phyloP scores from a whole-genome alignment of 495 filamentous ascomycete genomes.

The Parachaetomium inaequale region DNA sequence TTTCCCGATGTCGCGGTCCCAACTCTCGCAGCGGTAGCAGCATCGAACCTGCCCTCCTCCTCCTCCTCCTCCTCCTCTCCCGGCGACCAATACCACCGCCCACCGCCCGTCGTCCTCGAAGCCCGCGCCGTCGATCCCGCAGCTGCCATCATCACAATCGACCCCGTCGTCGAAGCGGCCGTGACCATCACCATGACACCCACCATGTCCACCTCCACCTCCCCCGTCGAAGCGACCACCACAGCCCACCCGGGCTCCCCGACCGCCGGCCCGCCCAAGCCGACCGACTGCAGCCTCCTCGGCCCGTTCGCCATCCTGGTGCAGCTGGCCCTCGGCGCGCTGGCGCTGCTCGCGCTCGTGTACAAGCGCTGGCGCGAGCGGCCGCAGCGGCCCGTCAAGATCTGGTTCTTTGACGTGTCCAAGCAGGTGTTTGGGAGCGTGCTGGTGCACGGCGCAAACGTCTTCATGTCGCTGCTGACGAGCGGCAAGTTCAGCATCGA shows the following conservation, averaged over 20 bases:
- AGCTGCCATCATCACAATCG: background rate
- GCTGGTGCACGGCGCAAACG: conserved; percentile 84
- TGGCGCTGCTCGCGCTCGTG: conserved; percentile 81
- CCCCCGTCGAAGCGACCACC: conserved; percentile 2
- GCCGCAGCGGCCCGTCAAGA: conserved; percentile 84
- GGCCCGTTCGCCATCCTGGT: conserved; percentile 85
- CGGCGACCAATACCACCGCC: conserved; percentile 10
- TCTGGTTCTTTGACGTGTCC: conserved; percentile 95
- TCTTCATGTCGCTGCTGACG: conserved; percentile 92
- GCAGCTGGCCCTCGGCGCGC: conserved; percentile 77
- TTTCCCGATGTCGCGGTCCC: conserved; percentile 21
- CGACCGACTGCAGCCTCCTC: conserved; percentile 74
- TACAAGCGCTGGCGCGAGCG: conserved; percentile 90
- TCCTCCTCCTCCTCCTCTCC: conserved; percentile 25
- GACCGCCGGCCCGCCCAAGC: conserved; percentile 22
- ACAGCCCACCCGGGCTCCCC: background rate
- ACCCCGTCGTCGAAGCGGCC: background rate
- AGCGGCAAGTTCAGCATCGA: conserved; percentile 66
- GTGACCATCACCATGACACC: conserved; percentile 1
- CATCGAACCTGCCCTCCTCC: conserved; percentile 24
- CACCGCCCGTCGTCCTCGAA: conserved; percentile 18
- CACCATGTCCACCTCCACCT: conserved; percentile 9
- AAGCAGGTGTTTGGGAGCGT: conserved; percentile 96
- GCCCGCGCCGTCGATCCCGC: background rate
- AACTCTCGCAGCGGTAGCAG: conserved; percentile 28